phyloP scores from a whole-genome alignment of 2,329 filamentous ascomycete species.

The Aspergillus piperis region DNA sequence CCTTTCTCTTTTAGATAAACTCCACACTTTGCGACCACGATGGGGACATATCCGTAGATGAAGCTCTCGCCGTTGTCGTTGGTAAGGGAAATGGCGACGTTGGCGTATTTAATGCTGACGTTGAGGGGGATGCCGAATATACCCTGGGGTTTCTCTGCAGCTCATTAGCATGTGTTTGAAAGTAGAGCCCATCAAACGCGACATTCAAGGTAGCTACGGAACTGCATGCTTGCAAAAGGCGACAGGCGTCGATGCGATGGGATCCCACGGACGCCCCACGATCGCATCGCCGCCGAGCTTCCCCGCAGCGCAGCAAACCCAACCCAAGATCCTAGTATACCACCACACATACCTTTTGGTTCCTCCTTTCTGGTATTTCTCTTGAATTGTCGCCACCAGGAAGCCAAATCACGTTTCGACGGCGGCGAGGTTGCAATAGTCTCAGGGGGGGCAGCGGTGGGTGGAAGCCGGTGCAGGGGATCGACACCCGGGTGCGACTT shows the following conservation, averaged over 20 bases:
- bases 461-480: constrained; percentile 35
- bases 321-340: constrained; percentile 35
- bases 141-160: constrained; percentile 57
- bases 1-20: constrained; percentile 98
- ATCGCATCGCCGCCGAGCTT: constrained; percentile 7
- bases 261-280: neutral
- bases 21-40: constrained; percentile 96
- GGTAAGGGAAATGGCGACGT: constrained; percentile 94
- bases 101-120: constrained; percentile 94
- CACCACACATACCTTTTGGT: constrained; percentile 53
- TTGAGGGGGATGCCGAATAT: constrained; percentile 95
- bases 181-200: neutral
- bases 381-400: constrained; percentile 98
- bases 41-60: constrained; percentile 97
- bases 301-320: neutral
- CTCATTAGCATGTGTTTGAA: constrained; percentile 1
- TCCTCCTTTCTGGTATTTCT: constrained; percentile 65
- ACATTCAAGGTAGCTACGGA: neutral
- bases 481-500: constrained; percentile 39
- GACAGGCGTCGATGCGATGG: neutral
- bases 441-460: constrained; percentile 40
- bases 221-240: neutral
- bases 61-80: constrained; percentile 92
- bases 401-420: constrained; percentile 83
- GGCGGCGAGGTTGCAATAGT: constrained; percentile 67